phyloP scores from a whole-genome alignment of 1,284 basidiomycete species.

The Puccinia coronata region DNA sequence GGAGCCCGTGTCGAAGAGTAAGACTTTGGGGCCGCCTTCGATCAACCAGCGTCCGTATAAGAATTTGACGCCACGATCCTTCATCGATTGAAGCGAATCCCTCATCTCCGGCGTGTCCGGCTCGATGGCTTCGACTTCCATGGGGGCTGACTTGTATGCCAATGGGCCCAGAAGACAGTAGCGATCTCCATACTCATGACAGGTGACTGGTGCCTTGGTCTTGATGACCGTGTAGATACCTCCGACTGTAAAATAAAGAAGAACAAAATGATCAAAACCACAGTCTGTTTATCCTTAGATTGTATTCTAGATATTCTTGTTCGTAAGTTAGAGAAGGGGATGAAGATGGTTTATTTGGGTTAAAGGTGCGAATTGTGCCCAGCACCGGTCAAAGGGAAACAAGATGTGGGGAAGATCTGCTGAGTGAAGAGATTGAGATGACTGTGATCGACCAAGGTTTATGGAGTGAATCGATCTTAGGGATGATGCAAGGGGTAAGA shows the following conservation, averaged over 20 bases:
- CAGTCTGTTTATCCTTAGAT: background rate
- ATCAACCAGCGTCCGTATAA: slow-evolving; percentile 97
- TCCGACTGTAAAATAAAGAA: slow-evolving; percentile 66
- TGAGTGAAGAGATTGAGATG: too few species aligned
- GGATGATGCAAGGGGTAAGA: too few species aligned
- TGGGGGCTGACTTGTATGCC: slow-evolving; percentile 94
- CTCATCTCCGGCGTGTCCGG: slow-evolving; percentile 61
- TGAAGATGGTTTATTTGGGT: too few species aligned
- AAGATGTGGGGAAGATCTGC: too few species aligned
- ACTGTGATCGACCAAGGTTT: too few species aligned
- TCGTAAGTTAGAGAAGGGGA: too few species aligned
- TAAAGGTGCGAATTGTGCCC: too few species aligned
- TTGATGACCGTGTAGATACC: slow-evolving; percentile 99
- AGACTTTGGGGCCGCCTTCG: slow-evolving; percentile 87
- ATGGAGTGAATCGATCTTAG: too few species aligned
- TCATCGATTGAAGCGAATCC: slow-evolving; percentile 74
- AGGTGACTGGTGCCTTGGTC: slow-evolving; percentile 96
- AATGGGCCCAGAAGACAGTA: slow-evolving; percentile 92
- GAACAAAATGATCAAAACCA: background rate
- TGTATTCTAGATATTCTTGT: background rate
- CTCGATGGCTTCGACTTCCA: slow-evolving; percentile 95
- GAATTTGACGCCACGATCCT: slow-evolving; percentile 82
- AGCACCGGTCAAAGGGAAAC: too few species aligned
- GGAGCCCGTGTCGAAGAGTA: slow-evolving; percentile 92
- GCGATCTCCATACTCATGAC: slow-evolving; percentile 74